Conservation (phyloP, 352 stramenopile genomes). For the Globisporangium barbulae region DNA sequence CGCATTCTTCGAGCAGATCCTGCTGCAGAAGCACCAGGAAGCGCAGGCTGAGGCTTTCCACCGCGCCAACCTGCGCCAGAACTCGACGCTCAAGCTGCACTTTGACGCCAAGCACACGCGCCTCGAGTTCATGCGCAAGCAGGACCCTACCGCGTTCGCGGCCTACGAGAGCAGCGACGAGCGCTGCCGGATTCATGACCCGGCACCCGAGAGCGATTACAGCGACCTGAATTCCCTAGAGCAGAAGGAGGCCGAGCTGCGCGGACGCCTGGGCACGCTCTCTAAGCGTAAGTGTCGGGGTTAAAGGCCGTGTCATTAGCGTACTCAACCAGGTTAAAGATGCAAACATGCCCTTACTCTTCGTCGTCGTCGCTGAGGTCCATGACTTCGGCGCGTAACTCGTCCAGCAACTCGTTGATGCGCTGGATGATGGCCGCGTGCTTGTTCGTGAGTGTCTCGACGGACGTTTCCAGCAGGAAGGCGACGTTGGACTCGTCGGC, state of each 20-base stretch:
- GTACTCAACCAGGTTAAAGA: not conserved
- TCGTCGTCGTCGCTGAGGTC: conserved; percentile 34
- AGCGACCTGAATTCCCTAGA: conserved; percentile 42
- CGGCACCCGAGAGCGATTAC: conserved; percentile 41
- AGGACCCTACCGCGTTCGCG: conserved; percentile 54
- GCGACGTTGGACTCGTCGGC: conserved; percentile 39
- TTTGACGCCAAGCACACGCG: conserved; percentile 72
- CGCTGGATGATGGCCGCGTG: conserved; percentile 60
- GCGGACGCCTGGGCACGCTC: conserved; percentile 53
- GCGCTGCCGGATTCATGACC: conserved; percentile 42
- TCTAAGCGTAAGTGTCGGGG: conserved; percentile 12
- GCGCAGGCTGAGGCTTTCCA: conserved; percentile 58
- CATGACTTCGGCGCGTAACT: conserved; percentile 52
- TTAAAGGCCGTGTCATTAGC: not conserved
- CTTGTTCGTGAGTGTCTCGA: conserved; percentile 45
- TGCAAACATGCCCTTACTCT: conserved; percentile 1
- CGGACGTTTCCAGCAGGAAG: conserved; percentile 60
- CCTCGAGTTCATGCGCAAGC: conserved; percentile 60
- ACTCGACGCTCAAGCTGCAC: conserved; percentile 74
- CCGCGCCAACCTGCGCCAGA: conserved; percentile 48
- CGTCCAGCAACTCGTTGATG: conserved; percentile 81
- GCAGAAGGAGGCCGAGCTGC: conserved; percentile 56
- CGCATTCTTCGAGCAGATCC: conserved; percentile 48
- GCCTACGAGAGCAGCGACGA: conserved; percentile 40
- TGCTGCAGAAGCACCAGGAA: conserved; percentile 68